phyloP scores from a whole-genome alignment of 2,329 filamentous ascomycete genomes.

The Cercospora sp. region DNA sequence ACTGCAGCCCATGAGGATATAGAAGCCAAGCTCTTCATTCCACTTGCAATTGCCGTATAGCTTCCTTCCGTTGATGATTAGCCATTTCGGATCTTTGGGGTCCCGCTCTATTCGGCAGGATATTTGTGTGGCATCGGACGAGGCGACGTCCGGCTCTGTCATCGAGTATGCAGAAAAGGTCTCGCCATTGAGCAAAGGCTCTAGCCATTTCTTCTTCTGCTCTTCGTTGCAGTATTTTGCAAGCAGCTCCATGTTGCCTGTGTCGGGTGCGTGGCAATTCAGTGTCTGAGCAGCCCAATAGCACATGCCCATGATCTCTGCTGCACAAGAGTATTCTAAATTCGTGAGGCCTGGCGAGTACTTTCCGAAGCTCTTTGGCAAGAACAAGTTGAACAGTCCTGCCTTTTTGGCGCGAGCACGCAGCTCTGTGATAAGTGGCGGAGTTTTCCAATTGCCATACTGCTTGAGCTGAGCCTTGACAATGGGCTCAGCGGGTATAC shows the following conservation, averaged over 20 bases:
- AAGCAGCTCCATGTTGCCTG: conserved; percentile 53
- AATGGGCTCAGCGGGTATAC: conserved; percentile 29
- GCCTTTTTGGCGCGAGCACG: conserved; percentile 26
- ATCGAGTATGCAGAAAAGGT: conserved; percentile 50
- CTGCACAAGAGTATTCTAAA: conserved; percentile 49
- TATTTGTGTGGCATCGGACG: conserved; percentile 51
- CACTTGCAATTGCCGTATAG: conserved; percentile 97
- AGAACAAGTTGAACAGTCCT: conserved; percentile 30
- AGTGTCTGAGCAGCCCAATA: conserved; percentile 48
- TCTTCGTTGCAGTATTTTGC: conserved; percentile 51
- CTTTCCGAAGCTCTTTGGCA: conserved; percentile 34
- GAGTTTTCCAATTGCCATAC: conserved; percentile 28
- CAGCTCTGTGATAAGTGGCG: conserved; percentile 25
- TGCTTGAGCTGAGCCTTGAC: conserved; percentile 29
- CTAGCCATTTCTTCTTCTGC: conserved; percentile 52
- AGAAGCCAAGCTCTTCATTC: conserved; percentile 84
- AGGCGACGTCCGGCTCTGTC: conserved; percentile 52
- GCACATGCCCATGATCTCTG: conserved; percentile 50
- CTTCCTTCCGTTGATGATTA: conserved; percentile 92
- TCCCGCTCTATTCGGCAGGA: conserved; percentile 65
- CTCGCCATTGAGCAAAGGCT: conserved; percentile 49
- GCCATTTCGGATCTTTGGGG: conserved; percentile 76
- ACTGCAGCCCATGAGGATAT: conserved; percentile 93
- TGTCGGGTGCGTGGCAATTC: conserved; percentile 46
- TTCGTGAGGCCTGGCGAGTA: conserved; percentile 49